These are phyloP conservation scores for Galeopsis tetrahit DNA, from an alignment of 257 asterid species.

Conservation along the genomic window DNA sequence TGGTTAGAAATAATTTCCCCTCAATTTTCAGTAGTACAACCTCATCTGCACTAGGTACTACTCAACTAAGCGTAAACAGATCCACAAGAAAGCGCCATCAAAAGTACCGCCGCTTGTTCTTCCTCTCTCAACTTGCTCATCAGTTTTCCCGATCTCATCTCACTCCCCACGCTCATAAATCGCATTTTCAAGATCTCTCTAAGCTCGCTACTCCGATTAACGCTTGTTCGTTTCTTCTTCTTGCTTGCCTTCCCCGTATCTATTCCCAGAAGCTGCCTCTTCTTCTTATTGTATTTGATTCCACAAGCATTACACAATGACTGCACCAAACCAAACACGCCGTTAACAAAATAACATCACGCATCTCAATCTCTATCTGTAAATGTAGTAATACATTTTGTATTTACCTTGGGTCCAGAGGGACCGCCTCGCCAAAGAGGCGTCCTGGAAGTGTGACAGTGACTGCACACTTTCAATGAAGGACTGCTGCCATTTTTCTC, in stretches of 20 bases:
- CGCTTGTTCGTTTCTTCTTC: slow-evolving; percentile 58
- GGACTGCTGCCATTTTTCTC: slow-evolving; percentile 33
- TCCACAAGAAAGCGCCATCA: slow-evolving; percentile 90
- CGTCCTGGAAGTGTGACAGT: slow-evolving; percentile 77
- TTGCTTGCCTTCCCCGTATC: slow-evolving; percentile 43
- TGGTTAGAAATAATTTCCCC: slow-evolving; percentile 26
- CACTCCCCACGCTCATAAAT: slow-evolving; percentile 59
- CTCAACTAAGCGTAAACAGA: slow-evolving; percentile 57
- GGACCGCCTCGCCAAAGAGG: slow-evolving; percentile 99
- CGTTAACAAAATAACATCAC: neutral
- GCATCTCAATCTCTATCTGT: neutral
- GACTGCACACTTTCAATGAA: slow-evolving; percentile 63
- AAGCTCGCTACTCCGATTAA: slow-evolving; percentile 34
- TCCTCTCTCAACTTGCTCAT: slow-evolving; percentile 74
- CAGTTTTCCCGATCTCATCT: slow-evolving; percentile 55
- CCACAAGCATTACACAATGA: slow-evolving; percentile 97
- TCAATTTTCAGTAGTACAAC: slow-evolving; percentile 29
- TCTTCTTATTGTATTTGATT: slow-evolving; percentile 83
- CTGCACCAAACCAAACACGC: slow-evolving; percentile 39
- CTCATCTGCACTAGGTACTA: slow-evolving; percentile 33
- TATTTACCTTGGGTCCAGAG: slow-evolving; percentile 79
- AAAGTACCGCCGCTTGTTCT: slow-evolving; percentile 79
- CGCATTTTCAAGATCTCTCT: slow-evolving; percentile 57
- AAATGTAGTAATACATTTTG: neutral
- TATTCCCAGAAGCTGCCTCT: slow-evolving; percentile 71